phyloP scores from a whole-genome alignment of 495 filamentous ascomycete species.

The Tricharina praecox region DNA sequence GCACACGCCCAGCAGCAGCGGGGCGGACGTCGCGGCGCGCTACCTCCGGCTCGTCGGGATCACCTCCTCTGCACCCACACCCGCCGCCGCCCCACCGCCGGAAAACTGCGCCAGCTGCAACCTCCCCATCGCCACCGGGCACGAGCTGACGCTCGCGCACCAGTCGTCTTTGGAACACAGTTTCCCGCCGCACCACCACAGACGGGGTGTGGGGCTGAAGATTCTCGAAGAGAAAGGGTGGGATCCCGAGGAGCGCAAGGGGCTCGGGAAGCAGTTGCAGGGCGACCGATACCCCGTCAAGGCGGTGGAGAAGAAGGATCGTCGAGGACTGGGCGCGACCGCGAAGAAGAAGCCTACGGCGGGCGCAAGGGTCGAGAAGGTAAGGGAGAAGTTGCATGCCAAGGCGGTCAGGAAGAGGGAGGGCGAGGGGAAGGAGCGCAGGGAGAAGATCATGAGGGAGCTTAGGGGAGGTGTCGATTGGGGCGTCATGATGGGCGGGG shows the following conservation, averaged over 20 bases:
- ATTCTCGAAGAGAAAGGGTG: constrained; percentile 66
- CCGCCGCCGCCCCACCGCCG: constrained; percentile 7
- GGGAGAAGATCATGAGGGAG: constrained; percentile 50
- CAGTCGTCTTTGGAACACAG: constrained; percentile 67
- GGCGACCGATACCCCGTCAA: constrained; percentile 66
- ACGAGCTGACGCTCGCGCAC: constrained; percentile 62
- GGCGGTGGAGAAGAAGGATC: constrained; percentile 52
- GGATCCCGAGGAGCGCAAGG: constrained; percentile 64
- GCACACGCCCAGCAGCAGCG: constrained; percentile 9
- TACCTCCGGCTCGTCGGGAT: constrained; percentile 19
- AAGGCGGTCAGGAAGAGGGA: constrained; percentile 22
- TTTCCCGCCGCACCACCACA: constrained; percentile 66
- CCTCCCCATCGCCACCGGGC: constrained; percentile 38
- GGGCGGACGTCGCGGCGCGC: constrained; percentile 10
- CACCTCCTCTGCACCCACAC: background rate
- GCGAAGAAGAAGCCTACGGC: constrained; percentile 12
- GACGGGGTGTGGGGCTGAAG: constrained; percentile 59
- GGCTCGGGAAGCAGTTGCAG: constrained; percentile 53
- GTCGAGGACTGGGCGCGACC: constrained; percentile 47
- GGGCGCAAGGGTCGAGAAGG: constrained; percentile 14
- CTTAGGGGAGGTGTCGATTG: constrained; percentile 43
- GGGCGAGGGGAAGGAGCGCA: constrained; percentile 34
- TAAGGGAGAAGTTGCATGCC: constrained; percentile 29
- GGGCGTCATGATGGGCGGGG: constrained; percentile 39
- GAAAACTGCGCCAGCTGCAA: constrained; percentile 43